Percentiles rank a stretch among this genome's conserved stretches.
Evolutionary conservation across 495 filamentous ascomycete species (phyloP).

Genomic region (Elasticomyces elasticus): DNA sequence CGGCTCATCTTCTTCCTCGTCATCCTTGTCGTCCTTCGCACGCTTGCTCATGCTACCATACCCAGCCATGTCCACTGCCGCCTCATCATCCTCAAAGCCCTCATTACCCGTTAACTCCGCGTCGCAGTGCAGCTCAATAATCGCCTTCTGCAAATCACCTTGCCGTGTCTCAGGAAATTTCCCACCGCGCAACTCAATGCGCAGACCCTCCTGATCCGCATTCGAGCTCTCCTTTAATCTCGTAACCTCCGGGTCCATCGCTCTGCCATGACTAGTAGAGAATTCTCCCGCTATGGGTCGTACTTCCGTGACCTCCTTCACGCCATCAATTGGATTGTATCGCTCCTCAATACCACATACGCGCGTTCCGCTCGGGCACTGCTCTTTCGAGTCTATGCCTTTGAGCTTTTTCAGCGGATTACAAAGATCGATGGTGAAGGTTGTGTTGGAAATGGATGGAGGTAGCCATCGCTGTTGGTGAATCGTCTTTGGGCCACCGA

Average conservation of each 20-base stretch:
- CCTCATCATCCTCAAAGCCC: slow-evolving; percentile 36
- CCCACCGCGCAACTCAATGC: slow-evolving; percentile 60
- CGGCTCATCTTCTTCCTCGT: slow-evolving; percentile 30
- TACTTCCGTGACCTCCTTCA: slow-evolving; percentile 37
- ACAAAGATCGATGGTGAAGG: slow-evolving; percentile 85
- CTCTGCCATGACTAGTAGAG: slow-evolving; percentile 38
- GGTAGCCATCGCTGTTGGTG: slow-evolving; percentile 40
- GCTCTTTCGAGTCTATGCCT: slow-evolving; percentile 37
- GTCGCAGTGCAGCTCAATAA: slow-evolving; percentile 81
- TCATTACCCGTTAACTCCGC: slow-evolving; percentile 58
- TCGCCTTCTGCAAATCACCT: slow-evolving; percentile 44
- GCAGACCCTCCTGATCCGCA: slow-evolving; percentile 55
- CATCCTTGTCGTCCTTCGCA: slow-evolving; percentile 30
- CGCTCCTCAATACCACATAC: slow-evolving; percentile 69
- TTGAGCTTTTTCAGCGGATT: slow-evolving; percentile 47
- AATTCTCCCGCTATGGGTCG: slow-evolving; percentile 70
- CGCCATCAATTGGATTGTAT: slow-evolving; percentile 37
- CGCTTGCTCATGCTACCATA: slow-evolving; percentile 20
- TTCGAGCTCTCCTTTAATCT: slow-evolving; percentile 54
- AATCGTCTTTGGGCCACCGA: slow-evolving; percentile 70
- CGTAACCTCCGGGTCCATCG: slow-evolving; percentile 51
- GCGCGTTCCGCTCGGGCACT: slow-evolving; percentile 57
- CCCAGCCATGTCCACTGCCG: slow-evolving; percentile 22
- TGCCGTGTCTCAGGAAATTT: slow-evolving; percentile 38
- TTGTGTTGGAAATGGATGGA: slow-evolving; percentile 54